Percentiles rank a stretch among this genome's conserved stretches.
Conservation (phyloP, 2,329 filamentous ascomycete species). For the Epichloe bromicola region DNA sequence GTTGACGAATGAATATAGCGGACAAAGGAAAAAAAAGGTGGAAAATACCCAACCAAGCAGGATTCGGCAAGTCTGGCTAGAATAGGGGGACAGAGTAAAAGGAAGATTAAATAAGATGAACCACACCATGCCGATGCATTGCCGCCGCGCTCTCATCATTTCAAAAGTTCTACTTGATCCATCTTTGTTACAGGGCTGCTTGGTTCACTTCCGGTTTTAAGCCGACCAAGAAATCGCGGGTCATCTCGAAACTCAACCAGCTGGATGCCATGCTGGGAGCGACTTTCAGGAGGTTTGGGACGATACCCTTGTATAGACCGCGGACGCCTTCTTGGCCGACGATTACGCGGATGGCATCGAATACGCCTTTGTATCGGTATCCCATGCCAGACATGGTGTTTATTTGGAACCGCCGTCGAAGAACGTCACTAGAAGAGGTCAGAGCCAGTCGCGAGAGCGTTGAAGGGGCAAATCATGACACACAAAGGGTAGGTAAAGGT, state of each 20-base stretch:
- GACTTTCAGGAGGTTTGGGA: slow-evolving; percentile 91
- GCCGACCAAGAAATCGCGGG: slow-evolving; percentile 68
- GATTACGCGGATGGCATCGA: slow-evolving; percentile 73
- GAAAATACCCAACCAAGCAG: neutral
- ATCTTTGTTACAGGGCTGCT: slow-evolving; percentile 13
- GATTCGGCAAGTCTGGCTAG: neutral
- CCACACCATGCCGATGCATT: slow-evolving; percentile 2
- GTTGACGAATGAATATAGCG: neutral
- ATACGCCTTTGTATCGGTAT: slow-evolving; percentile 82
- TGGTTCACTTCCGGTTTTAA: slow-evolving; percentile 34
- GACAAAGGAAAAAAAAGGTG: neutral
- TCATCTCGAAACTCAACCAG: slow-evolving; percentile 95
- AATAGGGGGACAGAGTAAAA: neutral
- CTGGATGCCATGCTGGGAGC: slow-evolving; percentile 97
- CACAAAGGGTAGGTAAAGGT: slow-evolving; percentile 98
- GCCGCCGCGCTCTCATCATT: neutral
- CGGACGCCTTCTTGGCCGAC: slow-evolving; percentile 67
- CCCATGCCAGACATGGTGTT: slow-evolving; percentile 99
- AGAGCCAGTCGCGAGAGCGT: slow-evolving; percentile 9
- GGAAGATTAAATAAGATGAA: neutral
- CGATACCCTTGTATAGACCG: slow-evolving; percentile 91
- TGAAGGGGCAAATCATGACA: slow-evolving; percentile 23
- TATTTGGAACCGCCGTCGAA: slow-evolving; percentile 90
- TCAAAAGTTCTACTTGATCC: slow-evolving; percentile 4
- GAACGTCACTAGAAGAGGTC: slow-evolving; percentile 53